Evolutionary conservation across 2,329 filamentous ascomycete species (phyloP).

Genomic region (Fusarium sp.): DNA sequence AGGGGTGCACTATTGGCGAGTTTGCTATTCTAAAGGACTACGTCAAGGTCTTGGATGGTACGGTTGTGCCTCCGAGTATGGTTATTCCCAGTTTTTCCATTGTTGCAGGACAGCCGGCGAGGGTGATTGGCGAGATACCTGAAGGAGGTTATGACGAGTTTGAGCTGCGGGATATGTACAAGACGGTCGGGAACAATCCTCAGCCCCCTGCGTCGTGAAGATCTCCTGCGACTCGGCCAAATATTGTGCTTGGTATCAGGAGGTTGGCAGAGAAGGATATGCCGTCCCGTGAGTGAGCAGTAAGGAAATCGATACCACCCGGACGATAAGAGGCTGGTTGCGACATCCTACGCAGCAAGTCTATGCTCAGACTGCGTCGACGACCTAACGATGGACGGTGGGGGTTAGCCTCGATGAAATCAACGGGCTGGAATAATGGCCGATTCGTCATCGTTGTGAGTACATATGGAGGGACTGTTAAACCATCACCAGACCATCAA

Average conservation of each 20-base stretch:
- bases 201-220: conserved; percentile 53
- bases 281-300: background rate
- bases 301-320: no score
- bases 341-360: background rate
- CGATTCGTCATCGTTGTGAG: background rate
- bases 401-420: background rate
- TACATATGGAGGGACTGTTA: background rate
- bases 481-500: background rate
- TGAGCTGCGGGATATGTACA: conserved; percentile 75
- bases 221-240: background rate
- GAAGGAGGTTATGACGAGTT: conserved; percentile 78
- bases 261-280: background rate
- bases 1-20: conserved; percentile 82
- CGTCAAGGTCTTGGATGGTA: conserved; percentile 86
- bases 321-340: background rate
- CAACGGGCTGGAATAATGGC: background rate
- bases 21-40: conserved; percentile 96
- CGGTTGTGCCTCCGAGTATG: conserved; percentile 88
- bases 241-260: background rate
- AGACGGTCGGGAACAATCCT: conserved; percentile 73
- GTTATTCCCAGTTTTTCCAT: conserved; percentile 93
- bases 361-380: background rate
- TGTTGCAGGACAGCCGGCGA: conserved; percentile 86
- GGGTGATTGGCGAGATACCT: conserved; percentile 85
- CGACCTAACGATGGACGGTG: background rate